These are phyloP conservation scores for Fusarium beomiforme DNA, from an alignment of 2,329 filamentous ascomycete species.

Conservation along the genomic window DNA sequence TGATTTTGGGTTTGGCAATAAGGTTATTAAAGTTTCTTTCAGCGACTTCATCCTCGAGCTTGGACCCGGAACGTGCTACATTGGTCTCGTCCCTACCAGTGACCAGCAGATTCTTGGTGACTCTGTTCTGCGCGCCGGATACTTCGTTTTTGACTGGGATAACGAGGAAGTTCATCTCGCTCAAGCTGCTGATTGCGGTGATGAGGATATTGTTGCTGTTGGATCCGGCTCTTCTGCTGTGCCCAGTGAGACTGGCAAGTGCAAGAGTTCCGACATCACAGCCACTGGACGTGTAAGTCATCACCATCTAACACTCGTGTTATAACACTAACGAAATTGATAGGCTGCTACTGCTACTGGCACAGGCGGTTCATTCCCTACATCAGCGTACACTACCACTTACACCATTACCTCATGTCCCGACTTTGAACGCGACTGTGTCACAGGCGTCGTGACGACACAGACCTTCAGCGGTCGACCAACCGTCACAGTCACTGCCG, in stretches of 20 bases:
- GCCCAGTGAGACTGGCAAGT: constrained; percentile 49
- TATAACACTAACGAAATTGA: not conserved
- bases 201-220: constrained; percentile 51
- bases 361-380: constrained; percentile 19
- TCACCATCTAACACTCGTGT: not conserved
- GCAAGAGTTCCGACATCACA: constrained; percentile 45
- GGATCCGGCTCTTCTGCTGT: constrained; percentile 48
- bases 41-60: constrained; percentile 61
- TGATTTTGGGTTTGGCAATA: constrained; percentile 59
- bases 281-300: constrained; percentile 16
- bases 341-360: constrained; percentile 16
- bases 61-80: constrained; percentile 52
- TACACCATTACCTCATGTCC: constrained; percentile 45
- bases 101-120: constrained; percentile 57
- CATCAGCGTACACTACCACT: constrained; percentile 37
- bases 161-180: constrained; percentile 54
- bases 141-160: constrained; percentile 60
- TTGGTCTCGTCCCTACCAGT: constrained; percentile 53
- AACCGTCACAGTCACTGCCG: constrained; percentile 38
- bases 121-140: constrained; percentile 55
- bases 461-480: constrained; percentile 33
- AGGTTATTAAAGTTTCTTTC: constrained; percentile 54
- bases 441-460: constrained; percentile 42
- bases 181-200: constrained; percentile 54
- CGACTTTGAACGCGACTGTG: constrained; percentile 34